Evolutionary conservation across 768 basidiomycete genomes (phyloP), one percentile per base, ranked within the genome.

Genomic region (Mycena capillaripes): DNA sequence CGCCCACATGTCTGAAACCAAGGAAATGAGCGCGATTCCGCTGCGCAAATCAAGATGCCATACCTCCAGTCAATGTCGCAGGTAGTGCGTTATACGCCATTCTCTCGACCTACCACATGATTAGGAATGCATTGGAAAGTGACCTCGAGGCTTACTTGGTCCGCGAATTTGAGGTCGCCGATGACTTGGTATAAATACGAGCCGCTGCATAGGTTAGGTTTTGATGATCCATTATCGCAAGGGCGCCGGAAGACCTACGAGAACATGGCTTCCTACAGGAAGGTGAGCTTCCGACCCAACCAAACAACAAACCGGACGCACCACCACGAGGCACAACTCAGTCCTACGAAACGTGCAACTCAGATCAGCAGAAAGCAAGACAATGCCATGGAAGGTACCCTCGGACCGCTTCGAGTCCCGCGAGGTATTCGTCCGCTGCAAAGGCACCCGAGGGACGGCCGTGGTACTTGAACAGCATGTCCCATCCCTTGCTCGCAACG

Each of bases 101-200:
- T 21, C 83, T 73, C 70, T 85, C 85, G 34, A 84, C 71, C 71
- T 66, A 11, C 32, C 29, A 30, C 17, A 29, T 19, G 9, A 50
- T 48, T 40, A 66, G 60, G 56, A 21, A 25, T 25, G n/a, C 19
- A 21, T 27, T 30, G 32, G 12, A n/a, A 36, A 64, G 30, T 14
- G 27, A 19, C 19, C 17, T 9, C 1, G 59, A 42, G 10, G 76
- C 82, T 53, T 57, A 87, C 87, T 62, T 86, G 78, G 74, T 88
- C 88, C 30, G 86, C 84, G 66, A 85, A 88, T 73, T 89, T 87
- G 27, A 84, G 83, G 65, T 90, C 87, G 36, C 88, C 89, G 25
- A 86, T 89, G 40, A 89, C 84, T 79, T 90, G 89, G 71, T 88
- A 89, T 11, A 90, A 79, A 76, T 85, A 89, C 23, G 88, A 89